Conservation (phyloP, 805 yeast species). For the Candida insectalens region DNA sequence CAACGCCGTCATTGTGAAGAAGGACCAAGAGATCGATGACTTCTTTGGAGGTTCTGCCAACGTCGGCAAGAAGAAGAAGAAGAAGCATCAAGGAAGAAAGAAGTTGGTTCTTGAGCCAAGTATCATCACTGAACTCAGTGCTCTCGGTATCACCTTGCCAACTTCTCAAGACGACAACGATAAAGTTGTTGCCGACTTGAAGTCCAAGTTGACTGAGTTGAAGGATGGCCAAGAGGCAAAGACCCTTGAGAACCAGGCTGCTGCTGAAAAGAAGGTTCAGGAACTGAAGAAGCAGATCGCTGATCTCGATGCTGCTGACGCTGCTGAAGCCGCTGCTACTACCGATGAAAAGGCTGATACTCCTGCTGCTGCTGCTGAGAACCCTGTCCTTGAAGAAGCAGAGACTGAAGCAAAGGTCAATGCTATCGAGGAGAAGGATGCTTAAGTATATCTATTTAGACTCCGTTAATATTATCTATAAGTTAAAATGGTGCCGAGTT, state of each 20-base stretch:
- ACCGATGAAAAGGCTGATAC: slow-evolving; percentile 13
- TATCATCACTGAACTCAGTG: slow-evolving; percentile 65
- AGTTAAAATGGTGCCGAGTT: no score
- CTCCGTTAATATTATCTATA: no score
- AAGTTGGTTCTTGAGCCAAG: slow-evolving; percentile 74
- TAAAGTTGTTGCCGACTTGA: slow-evolving; percentile 53
- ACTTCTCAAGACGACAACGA: slow-evolving; percentile 55
- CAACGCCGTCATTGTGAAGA: slow-evolving; percentile 54
- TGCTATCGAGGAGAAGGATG: slow-evolving; percentile 4
- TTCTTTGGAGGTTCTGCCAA: slow-evolving; percentile 40
- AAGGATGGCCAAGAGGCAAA: slow-evolving; percentile 72
- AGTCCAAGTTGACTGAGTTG: slow-evolving; percentile 62
- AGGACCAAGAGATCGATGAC: slow-evolving; percentile 37
- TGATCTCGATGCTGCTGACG: slow-evolving; percentile 20
- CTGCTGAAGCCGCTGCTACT: slow-evolving; percentile 19
- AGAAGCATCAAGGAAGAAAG: slow-evolving; percentile 34
- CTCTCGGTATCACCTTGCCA: slow-evolving; percentile 73
- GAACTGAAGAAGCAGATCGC: slow-evolving; percentile 43
- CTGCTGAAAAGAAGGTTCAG: slow-evolving; percentile 70
- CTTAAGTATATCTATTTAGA: no score
- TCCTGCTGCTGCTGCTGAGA: slow-evolving; percentile 4
- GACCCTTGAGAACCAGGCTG: slow-evolving; percentile 65
- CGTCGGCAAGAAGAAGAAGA: slow-evolving; percentile 30
- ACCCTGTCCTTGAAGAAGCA: slow-evolving; percentile 1
- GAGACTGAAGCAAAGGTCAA: slow-evolving; percentile 4